phyloP scores from a whole-genome alignment of 148 eudicot genomes.

The Polygonum maritimum region DNA sequence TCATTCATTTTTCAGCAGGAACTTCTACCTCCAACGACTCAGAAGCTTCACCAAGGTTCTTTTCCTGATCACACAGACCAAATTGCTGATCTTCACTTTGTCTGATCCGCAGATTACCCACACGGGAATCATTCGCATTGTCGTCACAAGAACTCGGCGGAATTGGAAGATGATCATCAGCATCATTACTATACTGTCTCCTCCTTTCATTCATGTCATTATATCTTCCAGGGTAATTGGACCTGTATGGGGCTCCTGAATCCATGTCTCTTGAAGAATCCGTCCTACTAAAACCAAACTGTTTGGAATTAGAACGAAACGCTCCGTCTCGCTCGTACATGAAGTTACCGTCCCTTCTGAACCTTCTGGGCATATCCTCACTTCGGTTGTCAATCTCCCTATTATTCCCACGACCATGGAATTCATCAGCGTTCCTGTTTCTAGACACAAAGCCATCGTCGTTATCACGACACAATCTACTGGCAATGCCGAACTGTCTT shows the following conservation, averaged over 20 bases:
- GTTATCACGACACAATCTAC: slow-evolving; percentile 18
- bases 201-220: slow-evolving; percentile 16
- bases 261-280: slow-evolving; percentile 19
- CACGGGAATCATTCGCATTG: slow-evolving; percentile 12
- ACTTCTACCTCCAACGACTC: neutral
- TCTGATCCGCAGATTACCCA: slow-evolving; percentile 10
- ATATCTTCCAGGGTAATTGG: slow-evolving; percentile 20
- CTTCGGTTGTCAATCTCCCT: slow-evolving; percentile 22
- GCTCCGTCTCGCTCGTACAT: slow-evolving; percentile 20
- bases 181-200: slow-evolving; percentile 13
- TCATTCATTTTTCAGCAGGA: neutral
- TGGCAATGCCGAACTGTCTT: slow-evolving; percentile 20
- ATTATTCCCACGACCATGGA: slow-evolving; percentile 23
- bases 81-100: slow-evolving; percentile 18
- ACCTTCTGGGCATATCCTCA: slow-evolving; percentile 26
- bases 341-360: slow-evolving; percentile 22
- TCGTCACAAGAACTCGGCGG: neutral
- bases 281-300: slow-evolving; percentile 19
- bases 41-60: neutral
- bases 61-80: slow-evolving; percentile 3
- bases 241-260: slow-evolving; percentile 21
- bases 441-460: slow-evolving; percentile 20
- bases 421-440: slow-evolving; percentile 22
- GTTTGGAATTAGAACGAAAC: slow-evolving; percentile 17
- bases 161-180: slow-evolving; percentile 15